Evolutionary conservation across 2,329 filamentous ascomycete genomes (phyloP).

Genomic region (Arthrobotrys megalospora): DNA sequence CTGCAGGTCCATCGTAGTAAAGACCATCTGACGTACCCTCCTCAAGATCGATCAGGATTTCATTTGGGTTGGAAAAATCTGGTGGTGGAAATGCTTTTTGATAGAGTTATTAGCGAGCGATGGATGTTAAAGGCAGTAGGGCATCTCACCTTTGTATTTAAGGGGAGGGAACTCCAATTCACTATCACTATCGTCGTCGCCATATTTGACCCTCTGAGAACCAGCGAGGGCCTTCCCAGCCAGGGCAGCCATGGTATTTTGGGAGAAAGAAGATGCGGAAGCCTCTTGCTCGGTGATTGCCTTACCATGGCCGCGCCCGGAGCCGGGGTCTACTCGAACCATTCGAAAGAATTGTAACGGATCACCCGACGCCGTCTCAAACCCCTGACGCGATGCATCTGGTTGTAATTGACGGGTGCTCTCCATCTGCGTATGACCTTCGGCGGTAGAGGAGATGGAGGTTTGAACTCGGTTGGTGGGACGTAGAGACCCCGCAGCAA

Average conservation of each 20-base stretch:
- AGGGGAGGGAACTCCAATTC: background rate
- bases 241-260: conserved; percentile 5
- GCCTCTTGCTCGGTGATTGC: background rate
- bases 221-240: background rate
- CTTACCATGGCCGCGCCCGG: background rate
- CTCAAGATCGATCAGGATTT: background rate
- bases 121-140: no score
- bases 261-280: background rate
- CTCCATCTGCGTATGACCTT: background rate
- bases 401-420: background rate
- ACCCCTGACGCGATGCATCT: background rate
- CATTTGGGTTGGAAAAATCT: background rate
- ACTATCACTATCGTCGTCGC: conserved; percentile 1
- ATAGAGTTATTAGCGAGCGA: background rate
- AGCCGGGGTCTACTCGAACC: conserved; percentile 17
- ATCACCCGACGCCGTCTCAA: background rate
- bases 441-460: background rate
- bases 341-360: background rate
- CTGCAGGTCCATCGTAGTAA: no score
- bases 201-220: background rate
- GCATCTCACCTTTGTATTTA: background rate
- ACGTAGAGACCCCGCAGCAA: background rate
- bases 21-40: no score
- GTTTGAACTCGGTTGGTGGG: background rate
- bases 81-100: background rate